These are phyloP conservation scores for Myxozyma nipponensis DNA, from an alignment of 805 yeast genomes.

Conservation along the genomic window DNA sequence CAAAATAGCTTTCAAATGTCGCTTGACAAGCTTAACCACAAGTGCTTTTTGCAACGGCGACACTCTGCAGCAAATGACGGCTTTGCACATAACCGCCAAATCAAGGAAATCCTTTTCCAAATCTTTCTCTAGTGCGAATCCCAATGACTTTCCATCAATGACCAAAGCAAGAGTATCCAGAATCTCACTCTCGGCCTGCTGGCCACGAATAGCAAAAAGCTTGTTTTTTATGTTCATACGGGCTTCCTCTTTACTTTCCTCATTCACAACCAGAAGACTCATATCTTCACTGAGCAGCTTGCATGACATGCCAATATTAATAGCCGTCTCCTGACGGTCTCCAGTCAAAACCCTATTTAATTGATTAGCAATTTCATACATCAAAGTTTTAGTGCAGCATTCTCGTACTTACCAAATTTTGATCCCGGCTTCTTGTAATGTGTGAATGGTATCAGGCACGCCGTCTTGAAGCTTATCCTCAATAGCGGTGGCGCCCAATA, in stretches of 20 bases:
- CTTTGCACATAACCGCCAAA: constrained; percentile 82
- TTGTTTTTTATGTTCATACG: constrained; percentile 68
- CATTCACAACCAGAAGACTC: constrained; percentile 87
- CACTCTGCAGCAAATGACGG: constrained; percentile 96
- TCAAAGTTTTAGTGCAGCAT: too few species aligned
- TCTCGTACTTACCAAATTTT: constrained; percentile 75
- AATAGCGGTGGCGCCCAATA: constrained; percentile 96
- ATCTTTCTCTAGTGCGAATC: constrained; percentile 77
- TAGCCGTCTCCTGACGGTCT: constrained; percentile 97
- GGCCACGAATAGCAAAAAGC: constrained; percentile 61
- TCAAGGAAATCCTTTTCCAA: constrained; percentile 74
- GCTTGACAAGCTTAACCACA: constrained; percentile 90
- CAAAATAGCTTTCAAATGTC: constrained; percentile 65
- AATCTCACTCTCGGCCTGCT: constrained; percentile 26
- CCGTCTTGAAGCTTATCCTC: constrained; percentile 98
- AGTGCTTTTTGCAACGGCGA: constrained; percentile 96
- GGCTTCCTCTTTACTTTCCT: constrained; percentile 76
- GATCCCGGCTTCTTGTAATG: constrained; percentile 93
- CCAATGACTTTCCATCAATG: constrained; percentile 90
- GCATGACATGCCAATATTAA: constrained; percentile 98
- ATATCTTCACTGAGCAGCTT: constrained; percentile 89
- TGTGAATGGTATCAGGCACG: constrained; percentile 95
- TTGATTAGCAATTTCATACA: constrained; percentile 3
- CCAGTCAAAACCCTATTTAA: constrained; percentile 71
- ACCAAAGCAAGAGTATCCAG: constrained; percentile 79